Evolutionary conservation across 1,139 yeast genomes (phyloP).

Genomic region (Pichia sp.): DNA sequence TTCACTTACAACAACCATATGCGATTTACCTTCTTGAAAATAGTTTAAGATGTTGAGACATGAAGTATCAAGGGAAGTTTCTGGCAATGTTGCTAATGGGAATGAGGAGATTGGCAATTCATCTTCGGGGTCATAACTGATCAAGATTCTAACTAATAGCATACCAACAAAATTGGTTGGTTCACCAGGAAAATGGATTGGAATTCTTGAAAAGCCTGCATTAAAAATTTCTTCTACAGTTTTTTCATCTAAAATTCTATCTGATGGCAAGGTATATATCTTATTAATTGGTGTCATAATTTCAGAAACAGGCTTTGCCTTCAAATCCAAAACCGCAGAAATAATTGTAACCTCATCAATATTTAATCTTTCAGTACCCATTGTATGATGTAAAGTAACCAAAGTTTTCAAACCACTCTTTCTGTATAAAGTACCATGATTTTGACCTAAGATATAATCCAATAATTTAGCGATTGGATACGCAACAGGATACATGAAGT

Average conservation of each 20-base stretch:
- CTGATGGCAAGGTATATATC: slow-evolving; percentile 85
- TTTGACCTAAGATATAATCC: slow-evolving; percentile 84
- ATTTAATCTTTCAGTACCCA: slow-evolving; percentile 91
- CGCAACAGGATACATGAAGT: slow-evolving; percentile 84
- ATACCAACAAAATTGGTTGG: slow-evolving; percentile 91
- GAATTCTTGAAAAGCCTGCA: slow-evolving; percentile 92
- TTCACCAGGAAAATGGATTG: slow-evolving; percentile 88
- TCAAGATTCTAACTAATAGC: slow-evolving; percentile 85
- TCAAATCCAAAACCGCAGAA: slow-evolving; percentile 86
- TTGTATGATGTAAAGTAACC: slow-evolving; percentile 86
- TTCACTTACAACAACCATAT: slow-evolving; percentile 89
- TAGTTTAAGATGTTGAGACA: slow-evolving; percentile 89
- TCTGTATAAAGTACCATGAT: slow-evolving; percentile 91
- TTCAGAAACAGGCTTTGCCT: slow-evolving; percentile 77
- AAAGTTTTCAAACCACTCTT: slow-evolving; percentile 89
- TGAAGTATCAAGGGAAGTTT: slow-evolving; percentile 85
- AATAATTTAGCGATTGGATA: slow-evolving; percentile 80
- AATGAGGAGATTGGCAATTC: slow-evolving; percentile 86
- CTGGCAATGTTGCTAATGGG: slow-evolving; percentile 94
- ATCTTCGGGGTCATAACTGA: slow-evolving; percentile 96
- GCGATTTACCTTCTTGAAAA: slow-evolving; percentile 96
- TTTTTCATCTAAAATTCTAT: slow-evolving; percentile 71
- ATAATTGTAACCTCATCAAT: slow-evolving; percentile 96
- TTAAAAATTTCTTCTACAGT: slow-evolving; percentile 87
- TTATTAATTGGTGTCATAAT: slow-evolving; percentile 95